These are phyloP conservation scores for Globisporangium splendens DNA, from an alignment of 352 stramenopile genomes.

Conservation along the genomic window DNA sequence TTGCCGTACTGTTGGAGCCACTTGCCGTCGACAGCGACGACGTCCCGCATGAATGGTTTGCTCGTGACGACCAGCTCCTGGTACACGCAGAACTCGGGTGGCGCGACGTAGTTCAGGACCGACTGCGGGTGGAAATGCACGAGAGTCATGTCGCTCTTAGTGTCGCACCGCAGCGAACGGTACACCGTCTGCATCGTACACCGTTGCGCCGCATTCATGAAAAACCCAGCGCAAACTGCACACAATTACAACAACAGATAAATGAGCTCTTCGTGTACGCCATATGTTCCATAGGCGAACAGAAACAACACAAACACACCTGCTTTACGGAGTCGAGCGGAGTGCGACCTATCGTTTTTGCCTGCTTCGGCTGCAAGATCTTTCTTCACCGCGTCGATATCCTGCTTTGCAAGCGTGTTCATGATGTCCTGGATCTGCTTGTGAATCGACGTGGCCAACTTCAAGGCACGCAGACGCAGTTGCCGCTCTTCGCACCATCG, in stretches of 20 bases:
- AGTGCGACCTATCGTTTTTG: slow-evolving; percentile 10
- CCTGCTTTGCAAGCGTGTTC: slow-evolving; percentile 20
- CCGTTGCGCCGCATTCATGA: slow-evolving; percentile 52
- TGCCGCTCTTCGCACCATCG: slow-evolving; percentile 52
- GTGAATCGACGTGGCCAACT: slow-evolving; percentile 44
- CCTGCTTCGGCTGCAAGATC: neutral
- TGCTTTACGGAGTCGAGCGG: slow-evolving; percentile 33
- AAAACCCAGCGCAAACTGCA: slow-evolving; percentile 59
- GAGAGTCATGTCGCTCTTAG: slow-evolving; percentile 30
- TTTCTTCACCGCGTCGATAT: slow-evolving; percentile 25
- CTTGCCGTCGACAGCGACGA: slow-evolving; percentile 37
- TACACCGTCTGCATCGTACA: slow-evolving; percentile 70
- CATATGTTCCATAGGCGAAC: no score
- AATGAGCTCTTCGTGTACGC: no score
- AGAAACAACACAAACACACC: slow-evolving; percentile 10
- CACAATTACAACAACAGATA: neutral
- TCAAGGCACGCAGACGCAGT: slow-evolving; percentile 50
- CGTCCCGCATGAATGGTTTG: slow-evolving; percentile 63
- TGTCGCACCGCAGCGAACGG: slow-evolving; percentile 22
- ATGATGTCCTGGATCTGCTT: slow-evolving; percentile 65
- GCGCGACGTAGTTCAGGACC: slow-evolving; percentile 34
- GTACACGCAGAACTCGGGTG: slow-evolving; percentile 59
- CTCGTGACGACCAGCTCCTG: slow-evolving; percentile 74
- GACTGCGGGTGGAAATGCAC: slow-evolving; percentile 72
- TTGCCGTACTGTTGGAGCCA: slow-evolving; percentile 52